Conservation (phyloP, 306 rosid species). For the Oemleria cerasiformis region DNA sequence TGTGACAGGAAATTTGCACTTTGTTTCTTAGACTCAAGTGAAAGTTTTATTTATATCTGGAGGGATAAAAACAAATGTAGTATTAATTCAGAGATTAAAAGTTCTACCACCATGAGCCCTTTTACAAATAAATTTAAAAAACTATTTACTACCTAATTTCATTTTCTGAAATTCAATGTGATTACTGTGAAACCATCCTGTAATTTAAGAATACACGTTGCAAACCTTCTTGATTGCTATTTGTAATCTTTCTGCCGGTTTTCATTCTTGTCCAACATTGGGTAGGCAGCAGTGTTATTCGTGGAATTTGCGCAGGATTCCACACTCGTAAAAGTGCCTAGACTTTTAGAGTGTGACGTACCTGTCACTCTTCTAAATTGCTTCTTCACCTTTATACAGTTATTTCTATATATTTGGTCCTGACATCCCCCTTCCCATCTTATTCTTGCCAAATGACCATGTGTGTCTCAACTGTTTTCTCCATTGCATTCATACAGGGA, state of each 20-base stretch:
- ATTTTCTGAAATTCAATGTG: neutral
- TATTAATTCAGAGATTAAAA: no score
- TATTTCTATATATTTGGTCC: neutral
- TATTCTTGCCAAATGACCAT: slow-evolving; percentile 6
- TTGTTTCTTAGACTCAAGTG: no score
- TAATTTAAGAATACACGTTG: neutral
- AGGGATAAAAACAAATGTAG: no score
- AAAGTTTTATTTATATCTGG: no score
- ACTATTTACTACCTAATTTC: no score
- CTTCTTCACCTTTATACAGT: neutral
- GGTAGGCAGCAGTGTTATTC: neutral
- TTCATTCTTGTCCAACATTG: neutral
- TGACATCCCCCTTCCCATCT: neutral
- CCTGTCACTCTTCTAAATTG: neutral
- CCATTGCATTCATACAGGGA: slow-evolving; percentile 50
- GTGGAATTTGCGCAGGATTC: no score
- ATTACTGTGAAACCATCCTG: neutral
- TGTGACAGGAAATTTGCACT: no score
- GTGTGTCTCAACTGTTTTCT: slow-evolving; percentile 26
- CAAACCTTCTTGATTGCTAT: neutral
- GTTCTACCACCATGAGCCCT: no score
- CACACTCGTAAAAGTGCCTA: no score
- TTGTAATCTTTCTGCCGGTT: neutral
- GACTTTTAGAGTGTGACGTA: neutral
- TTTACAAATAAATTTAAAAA: no score